Base-by-base conservation (phyloP, 2,329 filamentous ascomycete species). In the Akanthomyces lecanii region DNA sequence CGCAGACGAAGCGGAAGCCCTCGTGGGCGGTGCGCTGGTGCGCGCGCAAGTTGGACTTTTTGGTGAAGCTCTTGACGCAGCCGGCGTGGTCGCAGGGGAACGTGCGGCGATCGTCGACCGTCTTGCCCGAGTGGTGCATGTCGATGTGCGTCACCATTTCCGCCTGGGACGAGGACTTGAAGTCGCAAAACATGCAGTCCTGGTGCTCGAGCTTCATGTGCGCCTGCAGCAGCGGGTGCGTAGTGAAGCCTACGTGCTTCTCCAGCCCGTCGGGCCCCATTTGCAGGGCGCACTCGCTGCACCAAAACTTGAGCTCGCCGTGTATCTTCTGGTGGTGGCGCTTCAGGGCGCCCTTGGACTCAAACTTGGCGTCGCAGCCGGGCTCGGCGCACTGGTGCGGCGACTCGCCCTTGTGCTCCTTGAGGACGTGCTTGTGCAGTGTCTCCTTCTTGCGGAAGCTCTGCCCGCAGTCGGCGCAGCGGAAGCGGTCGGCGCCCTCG, bases 381-480 rank as follows among this genome's bases (percentile, higher is more conserved):
- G 70, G 69, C 63, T 88, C 80, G 1, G 80, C 78, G 73, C 94
- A 98, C 5, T 82, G 81, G 70, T 87, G 96, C 0, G 91, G 86
- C 52, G 88, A 85, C 64, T 89, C 76, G 33, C 88, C 80, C 45
- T 94, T 78, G 73, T 98, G 94, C 14, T 87, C 88, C 11, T 85
- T 85, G 61, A 88, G 85, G 66, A 97, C 85, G 72, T 98, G 94
- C 58, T 90, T 88, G 72, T 93, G 87, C 18, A 97, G 81, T 0
- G 92, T 96, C 67, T 92, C 87, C 72, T 92, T 89, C 75, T 97
- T 97, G 65, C 94, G 85, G 74, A 97, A 98, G 23, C 85, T 86
- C 75, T 91, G 85, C 21, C 84, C 83, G 75, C 92, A 97, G 40
- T 85, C 88, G 25, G 83, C 86, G 71, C 92, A 97, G 63, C 84